A percentile compares a stretch with the other conserved stretches of the same genome.
These are phyloP conservation scores for Chalciporus piperatus DNA, from an alignment of 768 basidiomycete genomes.

Conservation along the genomic window DNA sequence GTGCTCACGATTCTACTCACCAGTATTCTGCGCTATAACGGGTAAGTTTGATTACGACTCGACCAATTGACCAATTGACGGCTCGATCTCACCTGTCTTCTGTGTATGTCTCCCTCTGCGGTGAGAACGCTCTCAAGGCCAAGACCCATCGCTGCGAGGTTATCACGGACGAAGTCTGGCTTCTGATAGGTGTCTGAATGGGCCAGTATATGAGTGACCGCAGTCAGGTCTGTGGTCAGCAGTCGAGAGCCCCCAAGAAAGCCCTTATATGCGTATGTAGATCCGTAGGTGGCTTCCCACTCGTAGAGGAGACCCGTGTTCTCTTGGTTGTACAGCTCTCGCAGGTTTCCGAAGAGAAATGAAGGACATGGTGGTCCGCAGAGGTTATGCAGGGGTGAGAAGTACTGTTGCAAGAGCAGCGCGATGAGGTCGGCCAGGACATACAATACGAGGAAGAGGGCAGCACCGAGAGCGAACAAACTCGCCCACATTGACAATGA, in stretches of 20 bases:
- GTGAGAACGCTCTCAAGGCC: slow-evolving; percentile 50
- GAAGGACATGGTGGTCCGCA: slow-evolving; percentile 45
- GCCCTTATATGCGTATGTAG: slow-evolving; percentile 51
- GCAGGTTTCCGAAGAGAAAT: slow-evolving; percentile 51
- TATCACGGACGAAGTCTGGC: slow-evolving; percentile 54
- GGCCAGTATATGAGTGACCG: slow-evolving; percentile 55
- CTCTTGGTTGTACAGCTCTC: slow-evolving; percentile 56
- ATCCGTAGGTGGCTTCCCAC: slow-evolving; percentile 48
- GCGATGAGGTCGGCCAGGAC: slow-evolving; percentile 37
- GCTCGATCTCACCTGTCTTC: slow-evolving; percentile 40
- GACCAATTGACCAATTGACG: not conserved
- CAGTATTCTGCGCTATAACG: slow-evolving; percentile 46
- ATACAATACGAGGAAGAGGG: slow-evolving; percentile 19
- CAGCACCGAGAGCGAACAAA: slow-evolving; percentile 2
- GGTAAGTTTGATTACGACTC: slow-evolving; percentile 1
- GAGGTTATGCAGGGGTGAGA: slow-evolving; percentile 48
- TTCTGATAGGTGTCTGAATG: slow-evolving; percentile 60
- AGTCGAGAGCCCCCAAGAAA: slow-evolving; percentile 53
- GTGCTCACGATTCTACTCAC: slow-evolving; percentile 31
- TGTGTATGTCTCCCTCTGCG: slow-evolving; percentile 55
- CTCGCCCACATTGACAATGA: slow-evolving; percentile 1
- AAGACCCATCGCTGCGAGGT: slow-evolving; percentile 48
- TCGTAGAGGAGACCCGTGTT: slow-evolving; percentile 46
- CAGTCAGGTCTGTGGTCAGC: slow-evolving; percentile 56
- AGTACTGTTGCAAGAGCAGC: slow-evolving; percentile 43